Base-by-base conservation (phyloP, 2,329 filamentous ascomycete genomes). In the Fusarium mundagurra region DNA sequence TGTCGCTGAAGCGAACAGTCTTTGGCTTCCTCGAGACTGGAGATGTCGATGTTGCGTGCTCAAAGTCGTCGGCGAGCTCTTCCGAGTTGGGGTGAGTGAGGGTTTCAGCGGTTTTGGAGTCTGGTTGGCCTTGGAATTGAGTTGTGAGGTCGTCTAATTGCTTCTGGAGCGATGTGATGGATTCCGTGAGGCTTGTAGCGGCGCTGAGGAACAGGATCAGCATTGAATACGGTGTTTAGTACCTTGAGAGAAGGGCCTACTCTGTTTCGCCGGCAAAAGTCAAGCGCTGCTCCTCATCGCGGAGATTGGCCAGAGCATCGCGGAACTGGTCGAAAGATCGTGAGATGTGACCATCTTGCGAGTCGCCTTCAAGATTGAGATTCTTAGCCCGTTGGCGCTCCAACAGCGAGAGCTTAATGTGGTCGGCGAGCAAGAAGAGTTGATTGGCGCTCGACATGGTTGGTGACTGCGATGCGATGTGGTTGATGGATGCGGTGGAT, bases 351-450 rank as follows among this genome's bases (percentile, higher is more conserved):
- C 93, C 92, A 84, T 98, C 95, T 83, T 98, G 94, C 27, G 92
- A 91, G 80, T 93, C 93, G 58, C 90, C 90, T 67, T 94, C 90
- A 64, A 98, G 89, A 76, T 94, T 92, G 50, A 98, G 88, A 20
- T 91, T 93, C 78, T 94, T 91, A 55, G 95, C 94, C 67, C 96
- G 92, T 84, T 97, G 92, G 67, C 96, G 92, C 86, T 98, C 96
- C 33, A 98, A 91, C 22, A 99, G 89, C 20, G 95, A 98, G 71
- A 98, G 90, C 85, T 98, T 98, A 87, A 98, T 94, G 84, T 98
- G 96, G 85, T 99, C 96, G 79, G 95, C 94, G 66, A 98, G 91
- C 61, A 98, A 92, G 82, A 95, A 94, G 76, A 98, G 92, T 83
- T 98, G 95, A 80, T 91, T 91, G 44, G 89, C 84, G 76, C 88